Base-by-base conservation (phyloP, 1,139 yeast species). In the Candida mesenterica region DNA sequence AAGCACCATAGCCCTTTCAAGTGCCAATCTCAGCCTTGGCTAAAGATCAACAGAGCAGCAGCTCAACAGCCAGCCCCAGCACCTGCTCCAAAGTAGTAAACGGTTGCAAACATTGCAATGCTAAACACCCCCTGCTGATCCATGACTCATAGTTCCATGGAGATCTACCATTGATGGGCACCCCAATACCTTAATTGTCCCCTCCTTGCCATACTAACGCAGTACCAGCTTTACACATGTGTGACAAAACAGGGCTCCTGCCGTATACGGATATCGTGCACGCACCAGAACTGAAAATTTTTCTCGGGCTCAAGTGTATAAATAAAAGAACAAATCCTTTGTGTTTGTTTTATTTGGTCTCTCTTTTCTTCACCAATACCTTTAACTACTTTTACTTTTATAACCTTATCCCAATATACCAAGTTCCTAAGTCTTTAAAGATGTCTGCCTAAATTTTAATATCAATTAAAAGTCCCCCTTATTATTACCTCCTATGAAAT, bases 371-470 rank as follows among this genome's bases (percentile, higher is more conserved):
- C 36, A 18, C 18, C 18, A 16, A 15, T 25, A 40, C 36, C 42
- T n/a, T n/a, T n/a, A 38, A 34, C 4, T 23, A 28, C 15, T 19
- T 38, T 37, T 33, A 28, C 33, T 36, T 37, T 40, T 19, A 19
- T 6, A 19, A 6, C 9, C 22, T 9, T 19, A 19, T 19, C 36
- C 35, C 42, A 34, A 28, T 19, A 15, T 25, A 30, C 34, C 34
- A 30, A 31, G 36, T 29, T 36, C 40, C 30, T 37, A 37, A 41
- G 33, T 30, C 31, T 19, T 19, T 43, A 43, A 57, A 52, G 48
- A 62, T 62, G 68, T 61, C 62, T 59, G 65, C 64, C 52, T 62
- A 62, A 62, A 60, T 56, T 49, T 37, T 41, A 40, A 42, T 37
- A 23, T 36, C 26, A 32, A 37, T 26, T 19, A 18, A 36, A 38